Conservation (phyloP, 495 filamentous ascomycete genomes). For the Daldinia caldariorum region DNA sequence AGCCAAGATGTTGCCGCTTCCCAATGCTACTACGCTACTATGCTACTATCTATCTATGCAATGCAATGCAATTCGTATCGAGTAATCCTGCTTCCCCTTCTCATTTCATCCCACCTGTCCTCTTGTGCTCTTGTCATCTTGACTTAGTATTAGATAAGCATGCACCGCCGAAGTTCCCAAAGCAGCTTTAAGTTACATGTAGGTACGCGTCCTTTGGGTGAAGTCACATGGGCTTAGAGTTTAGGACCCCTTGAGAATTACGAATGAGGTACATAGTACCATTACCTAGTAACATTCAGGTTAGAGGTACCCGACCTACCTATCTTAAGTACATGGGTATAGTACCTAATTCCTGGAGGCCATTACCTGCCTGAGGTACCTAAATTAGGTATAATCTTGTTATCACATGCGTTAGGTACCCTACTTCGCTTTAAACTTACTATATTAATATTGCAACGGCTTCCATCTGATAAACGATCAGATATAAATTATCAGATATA, state of each 20-base stretch:
- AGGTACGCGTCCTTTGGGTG: slow-evolving; percentile 10
- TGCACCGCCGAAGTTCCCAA: background rate
- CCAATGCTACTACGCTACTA: background rate
- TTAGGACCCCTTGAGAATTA: background rate
- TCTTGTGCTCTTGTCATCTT: background rate
- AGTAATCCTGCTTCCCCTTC: slow-evolving; percentile 7
- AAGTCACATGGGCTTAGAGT: slow-evolving; percentile 1
- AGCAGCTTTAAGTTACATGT: slow-evolving; percentile 1
- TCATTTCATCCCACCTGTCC: background rate
- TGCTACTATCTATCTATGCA: slow-evolving; percentile 13
- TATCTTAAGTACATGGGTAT: background rate
- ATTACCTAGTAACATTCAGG: no score
- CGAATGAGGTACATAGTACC: no score
- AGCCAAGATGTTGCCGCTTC: slow-evolving; percentile 15
- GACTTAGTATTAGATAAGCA: background rate
- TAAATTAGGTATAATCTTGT: no score
- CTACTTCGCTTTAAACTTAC: background rate
- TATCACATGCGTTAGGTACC: background rate
- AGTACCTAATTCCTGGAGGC: no score
- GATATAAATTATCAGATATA: background rate
- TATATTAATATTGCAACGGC: no score
- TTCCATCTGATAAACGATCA: background rate
- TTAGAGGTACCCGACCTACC: no score
- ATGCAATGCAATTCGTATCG: background rate
- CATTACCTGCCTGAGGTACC: no score